phyloP scores from a whole-genome alignment of 208 protist genomes.

The Acanthamoeba culbertsoni region DNA sequence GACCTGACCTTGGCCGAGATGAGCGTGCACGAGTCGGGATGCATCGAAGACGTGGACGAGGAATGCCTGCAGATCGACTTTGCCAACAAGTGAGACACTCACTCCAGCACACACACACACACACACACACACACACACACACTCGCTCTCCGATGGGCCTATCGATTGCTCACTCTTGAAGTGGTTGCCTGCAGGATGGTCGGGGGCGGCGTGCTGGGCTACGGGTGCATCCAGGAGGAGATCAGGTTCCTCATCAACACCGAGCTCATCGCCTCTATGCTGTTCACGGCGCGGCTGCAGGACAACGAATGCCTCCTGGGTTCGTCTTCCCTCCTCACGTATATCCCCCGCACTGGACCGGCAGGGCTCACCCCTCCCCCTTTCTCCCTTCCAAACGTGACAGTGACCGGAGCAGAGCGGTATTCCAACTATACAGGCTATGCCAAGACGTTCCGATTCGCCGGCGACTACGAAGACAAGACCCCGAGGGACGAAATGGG shows the following conservation, averaged over 20 bases:
- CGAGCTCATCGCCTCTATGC: conserved; percentile 33
- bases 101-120: too few relatives aligned
- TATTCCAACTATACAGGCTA: conserved; percentile 50
- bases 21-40: not conserved
- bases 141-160: not conserved
- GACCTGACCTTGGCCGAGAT: not conserved
- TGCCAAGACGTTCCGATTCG: conserved; percentile 31
- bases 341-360: not conserved
- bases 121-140: not conserved
- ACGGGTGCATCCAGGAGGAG: conserved; percentile 61
- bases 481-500: conserved; percentile 18
- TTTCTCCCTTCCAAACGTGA: too few relatives aligned
- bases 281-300: conserved; percentile 2
- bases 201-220: conserved; percentile 43
- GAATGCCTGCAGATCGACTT: conserved; percentile 51
- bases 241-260: conserved; percentile 59
- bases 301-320: conserved; percentile 44
- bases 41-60: conserved; percentile 1
- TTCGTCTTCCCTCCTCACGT: not conserved
- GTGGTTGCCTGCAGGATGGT: not conserved
- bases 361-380: too few relatives aligned
- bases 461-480: conserved; percentile 3
- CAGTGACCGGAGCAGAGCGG: conserved; percentile 26
- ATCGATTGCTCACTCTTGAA: not conserved
- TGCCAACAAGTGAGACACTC: conserved; percentile 25